Evolutionary conservation across 1,139 yeast genomes (phyloP), one percentile per base, ranked within the genome.

Genomic region (Candida sp.): DNA sequence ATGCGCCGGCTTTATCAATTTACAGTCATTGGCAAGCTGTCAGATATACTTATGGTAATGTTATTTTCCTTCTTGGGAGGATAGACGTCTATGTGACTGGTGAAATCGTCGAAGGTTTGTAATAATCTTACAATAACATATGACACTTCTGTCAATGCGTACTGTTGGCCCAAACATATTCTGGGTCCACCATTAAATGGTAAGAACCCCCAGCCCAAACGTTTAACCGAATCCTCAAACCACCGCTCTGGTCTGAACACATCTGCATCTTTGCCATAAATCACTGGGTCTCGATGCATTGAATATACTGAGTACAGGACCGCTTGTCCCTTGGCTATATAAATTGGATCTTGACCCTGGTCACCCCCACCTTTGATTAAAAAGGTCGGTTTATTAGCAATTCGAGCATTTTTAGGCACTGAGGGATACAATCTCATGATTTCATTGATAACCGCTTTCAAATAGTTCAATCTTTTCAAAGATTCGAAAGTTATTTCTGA

Each of bases 151-250:
- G 82, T 77, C 45, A 79, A 67, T 1, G 82, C 83, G 58, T 74
- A 77, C 55, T 77, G 83, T 58, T 79, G 83, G 12, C 84, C 84
- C 41, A 79, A 62, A 52, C 84, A 79, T 44, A 78, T 78, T 45
- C 84, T 63, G 25, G 84, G 84, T 5, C 84, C 84, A 40, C 83
- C 84, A 51, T 79, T 79, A 62, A 77, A 78, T 5, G 82, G 82
- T 22, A 78, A 55, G 55, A 63, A 78, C 11, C 74, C 75, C 82
- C 82, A 79, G 21, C 75, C 76, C 45, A 65, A 55, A 49, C 64
- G 68, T 43, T 56, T 60, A 27, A 61, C 57, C 25, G 51, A 49
- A 36, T 64, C 64, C 46, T 66, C 70, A 43, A 60, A 62, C 82
- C 82, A 77, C 49, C 82, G 66, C 48, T 73, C 79, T 4, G 82